phyloP scores from a whole-genome alignment of 2,329 filamentous ascomycete genomes.

The Diaporthe citriasiana region DNA sequence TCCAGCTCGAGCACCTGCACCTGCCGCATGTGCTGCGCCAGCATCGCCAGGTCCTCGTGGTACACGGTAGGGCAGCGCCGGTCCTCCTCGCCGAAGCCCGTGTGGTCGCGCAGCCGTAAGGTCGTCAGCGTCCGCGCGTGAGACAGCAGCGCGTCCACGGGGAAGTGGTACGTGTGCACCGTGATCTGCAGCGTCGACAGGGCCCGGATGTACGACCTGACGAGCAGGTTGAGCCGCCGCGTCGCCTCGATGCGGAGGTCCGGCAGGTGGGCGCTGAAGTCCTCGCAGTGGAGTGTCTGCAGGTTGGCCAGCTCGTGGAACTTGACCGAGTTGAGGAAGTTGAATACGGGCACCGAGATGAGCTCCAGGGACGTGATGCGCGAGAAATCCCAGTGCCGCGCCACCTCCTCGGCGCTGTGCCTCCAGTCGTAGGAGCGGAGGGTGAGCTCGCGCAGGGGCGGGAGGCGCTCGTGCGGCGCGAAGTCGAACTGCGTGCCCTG shows the following conservation, averaged over 20 bases:
- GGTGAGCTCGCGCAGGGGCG: conserved; percentile 57
- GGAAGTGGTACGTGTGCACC: conserved; percentile 58
- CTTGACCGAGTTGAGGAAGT: conserved; percentile 59
- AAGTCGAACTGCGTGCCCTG: conserved; percentile 62
- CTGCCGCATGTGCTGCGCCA: conserved; percentile 51
- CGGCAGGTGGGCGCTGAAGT: conserved; percentile 58
- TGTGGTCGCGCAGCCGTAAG: conserved; percentile 61
- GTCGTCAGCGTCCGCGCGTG: conserved; percentile 56
- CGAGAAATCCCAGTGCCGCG: conserved; percentile 62
- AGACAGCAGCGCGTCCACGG: conserved; percentile 54
- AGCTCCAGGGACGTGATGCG: conserved; percentile 57
- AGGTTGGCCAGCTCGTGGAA: conserved; percentile 55
- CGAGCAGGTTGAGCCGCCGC: conserved; percentile 53
- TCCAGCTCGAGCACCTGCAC: conserved; percentile 62
- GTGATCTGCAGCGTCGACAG: conserved; percentile 57
- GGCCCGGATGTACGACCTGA: conserved; percentile 54
- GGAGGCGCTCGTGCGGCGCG: conserved; percentile 55
- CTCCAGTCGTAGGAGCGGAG: conserved; percentile 65
- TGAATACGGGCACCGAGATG: conserved; percentile 59
- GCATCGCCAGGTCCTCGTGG: conserved; percentile 50
- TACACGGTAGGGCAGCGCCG: conserved; percentile 58
- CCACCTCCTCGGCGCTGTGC: conserved; percentile 56
- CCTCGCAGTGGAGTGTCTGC: conserved; percentile 58
- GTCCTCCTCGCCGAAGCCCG: conserved; percentile 60
- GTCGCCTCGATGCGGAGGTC: conserved; percentile 58